A percentile compares a stretch with the other conserved stretches of the same genome.
These are phyloP conservation scores for Erysiphe neolycopersici DNA, from an alignment of 2,329 filamentous ascomycete genomes.

Conservation along the genomic window DNA sequence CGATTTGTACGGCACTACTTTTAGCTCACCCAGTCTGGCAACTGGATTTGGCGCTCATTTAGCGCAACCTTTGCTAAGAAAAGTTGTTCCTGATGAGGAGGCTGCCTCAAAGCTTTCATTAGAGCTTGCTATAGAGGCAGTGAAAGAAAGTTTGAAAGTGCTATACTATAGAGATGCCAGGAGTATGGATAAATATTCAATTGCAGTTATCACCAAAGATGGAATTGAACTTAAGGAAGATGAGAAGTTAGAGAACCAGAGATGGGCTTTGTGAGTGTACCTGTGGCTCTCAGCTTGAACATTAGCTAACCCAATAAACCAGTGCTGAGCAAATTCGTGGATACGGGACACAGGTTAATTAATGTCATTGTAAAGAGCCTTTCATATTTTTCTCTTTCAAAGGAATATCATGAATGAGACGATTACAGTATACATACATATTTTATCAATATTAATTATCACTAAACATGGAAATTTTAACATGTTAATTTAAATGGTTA, in stretches of 20 bases:
- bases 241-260: constrained; percentile 80
- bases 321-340: constrained; percentile 70
- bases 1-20: constrained; percentile 82
- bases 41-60: constrained; percentile 87
- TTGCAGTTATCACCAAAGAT: constrained; percentile 70
- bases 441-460: too few relatives aligned
- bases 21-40: constrained; percentile 62
- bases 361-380: constrained; percentile 2
- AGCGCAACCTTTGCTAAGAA: constrained; percentile 73
- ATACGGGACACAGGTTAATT: constrained; percentile 60
- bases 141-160: constrained; percentile 95
- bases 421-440: too few relatives aligned
- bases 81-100: constrained; percentile 60
- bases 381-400: too few relatives aligned
- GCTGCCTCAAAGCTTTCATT: constrained; percentile 41
- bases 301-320: constrained; percentile 3
- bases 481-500: too few relatives aligned
- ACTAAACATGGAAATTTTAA: too few relatives aligned
- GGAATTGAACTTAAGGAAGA: constrained; percentile 65
- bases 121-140: constrained; percentile 52
- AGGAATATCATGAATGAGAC: too few relatives aligned
- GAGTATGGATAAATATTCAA: constrained; percentile 71
- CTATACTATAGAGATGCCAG: constrained; percentile 91
- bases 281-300: not conserved
- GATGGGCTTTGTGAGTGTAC: constrained; percentile 51